Percentiles rank a stretch among this genome's conserved stretches.
These are phyloP conservation scores for Angomonas deanei DNA, from an alignment of 208 protist genomes.

Conservation along the genomic window DNA sequence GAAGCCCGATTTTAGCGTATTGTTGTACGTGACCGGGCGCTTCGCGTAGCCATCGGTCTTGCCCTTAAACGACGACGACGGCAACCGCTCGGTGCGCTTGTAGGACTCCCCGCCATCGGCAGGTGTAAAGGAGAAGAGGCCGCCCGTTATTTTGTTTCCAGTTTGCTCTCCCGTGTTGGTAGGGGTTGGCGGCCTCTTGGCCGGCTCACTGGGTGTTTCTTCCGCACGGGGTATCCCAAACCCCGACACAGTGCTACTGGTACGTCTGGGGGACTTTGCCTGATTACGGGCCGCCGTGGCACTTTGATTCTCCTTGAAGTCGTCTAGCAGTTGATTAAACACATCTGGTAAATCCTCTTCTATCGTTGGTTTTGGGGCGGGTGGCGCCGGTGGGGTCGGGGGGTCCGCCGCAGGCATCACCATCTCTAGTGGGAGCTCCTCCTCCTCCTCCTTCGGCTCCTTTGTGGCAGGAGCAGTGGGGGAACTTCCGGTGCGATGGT, in stretches of 20 bases:
- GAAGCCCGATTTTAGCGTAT: neutral
- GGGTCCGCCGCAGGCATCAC: neutral
- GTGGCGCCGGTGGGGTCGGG: neutral
- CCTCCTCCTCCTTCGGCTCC: neutral
- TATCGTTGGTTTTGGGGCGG: neutral
- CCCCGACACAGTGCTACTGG: no score
- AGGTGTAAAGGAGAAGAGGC: neutral
- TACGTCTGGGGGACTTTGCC: neutral
- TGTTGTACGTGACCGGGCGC: neutral
- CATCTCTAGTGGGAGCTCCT: neutral
- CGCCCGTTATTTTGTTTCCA: neutral
- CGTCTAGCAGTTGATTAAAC: neutral
- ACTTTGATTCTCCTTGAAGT: neutral
- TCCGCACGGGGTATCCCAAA: no score
- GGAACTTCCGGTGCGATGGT: neutral
- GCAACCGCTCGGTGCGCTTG: neutral
- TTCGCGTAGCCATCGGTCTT: neutral
- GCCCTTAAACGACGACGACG: neutral
- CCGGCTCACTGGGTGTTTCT: neutral
- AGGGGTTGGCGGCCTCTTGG: no score
- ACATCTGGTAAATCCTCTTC: neutral
- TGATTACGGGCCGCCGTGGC: neutral
- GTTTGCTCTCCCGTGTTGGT: no score
- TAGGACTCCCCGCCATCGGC: neutral
- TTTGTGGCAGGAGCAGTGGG: neutral